These are phyloP conservation scores for Rhododendron vialii DNA, from an alignment of 148 eudicot genomes.

Conservation along the genomic window DNA sequence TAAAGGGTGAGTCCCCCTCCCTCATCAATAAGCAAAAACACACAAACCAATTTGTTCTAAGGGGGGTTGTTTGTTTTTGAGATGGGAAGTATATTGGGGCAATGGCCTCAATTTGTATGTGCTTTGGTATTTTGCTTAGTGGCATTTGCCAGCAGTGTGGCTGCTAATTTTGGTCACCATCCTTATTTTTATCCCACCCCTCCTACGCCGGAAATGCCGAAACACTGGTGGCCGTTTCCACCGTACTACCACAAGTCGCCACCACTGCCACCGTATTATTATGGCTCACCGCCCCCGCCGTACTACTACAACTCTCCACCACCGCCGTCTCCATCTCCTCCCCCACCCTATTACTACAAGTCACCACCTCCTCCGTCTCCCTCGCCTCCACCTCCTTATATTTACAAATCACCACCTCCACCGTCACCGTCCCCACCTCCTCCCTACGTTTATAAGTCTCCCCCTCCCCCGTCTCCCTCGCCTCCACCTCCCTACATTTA, in stretches of 20 bases:
- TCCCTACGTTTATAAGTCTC: slow-evolving; percentile 3
- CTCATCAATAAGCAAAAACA: not conserved
- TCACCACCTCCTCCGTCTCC: slow-evolving; percentile 4
- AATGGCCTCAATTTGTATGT: slow-evolving; percentile 22
- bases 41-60: not conserved
- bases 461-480: not conserved
- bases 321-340: not conserved
- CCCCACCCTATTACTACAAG: not conserved
- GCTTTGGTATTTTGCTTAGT: not conserved
- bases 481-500: not conserved
- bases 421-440: not conserved
- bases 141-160: not conserved
- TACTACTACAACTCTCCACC: slow-evolving; percentile 13
- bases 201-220: slow-evolving; percentile 9
- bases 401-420: not conserved
- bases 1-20: slow-evolving; percentile 1
- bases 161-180: not conserved
- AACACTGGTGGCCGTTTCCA: not conserved
- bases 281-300: slow-evolving; percentile 2
- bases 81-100: slow-evolving; percentile 8
- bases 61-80: not conserved
- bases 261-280: not conserved
- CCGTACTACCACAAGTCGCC: not conserved
- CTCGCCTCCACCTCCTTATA: not conserved
- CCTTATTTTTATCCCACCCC: not conserved